Base-by-base conservation (phyloP, 371 early-diverging fungal genomes). In the Mucor racemosus region DNA sequence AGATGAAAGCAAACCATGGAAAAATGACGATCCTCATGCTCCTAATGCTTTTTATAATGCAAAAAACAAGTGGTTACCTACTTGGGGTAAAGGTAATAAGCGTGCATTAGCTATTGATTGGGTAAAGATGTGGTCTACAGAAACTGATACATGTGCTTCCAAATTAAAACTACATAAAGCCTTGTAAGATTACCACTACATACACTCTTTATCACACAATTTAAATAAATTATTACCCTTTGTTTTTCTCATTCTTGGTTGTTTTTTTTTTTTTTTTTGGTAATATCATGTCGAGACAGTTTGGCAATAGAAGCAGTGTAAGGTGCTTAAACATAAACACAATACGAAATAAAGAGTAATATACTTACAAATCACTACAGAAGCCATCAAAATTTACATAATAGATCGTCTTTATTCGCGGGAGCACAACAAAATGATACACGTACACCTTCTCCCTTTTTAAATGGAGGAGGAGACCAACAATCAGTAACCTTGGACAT, bases 21-120 rank as follows among this genome's bases (percentile, higher is more conserved):
- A 56, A 13, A 84, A 82, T 55, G 53, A 39, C 17, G 74, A 76
- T 42, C 71, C 76, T 9, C 84, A 79, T 67, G 86, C 89, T 1
- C 72, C 79, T 1, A 85, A 85, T 57, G 74, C 68, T 13, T 87
- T 87, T 55, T 85, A 82, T 68, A 69, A 78, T 17, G 72, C 72
- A 9, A 82, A 76, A 62, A 66, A 76, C 10, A 68, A 79, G 34
- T 87, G 89, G 89, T 62, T 85, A 39, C 78, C 79, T 38, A 81
- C 86, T 0, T 89, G 89, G 89, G 82, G 84, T 1, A 60, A 74
- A 31, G 83, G 78, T 5, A 71, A 80, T 36, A 72, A 75, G 31
- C 74, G 82, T n/a, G 89, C 87, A 8, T 66, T 89, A 33, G 86
- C 84, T 10, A 71, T 87, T 54, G 86, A 89, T 57, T 89, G 86